A percentile compares a stretch with the other conserved stretches of the same genome.
Conservation (phyloP, 768 basidiomycete genomes). For the Auriscalpium microsporum region DNA sequence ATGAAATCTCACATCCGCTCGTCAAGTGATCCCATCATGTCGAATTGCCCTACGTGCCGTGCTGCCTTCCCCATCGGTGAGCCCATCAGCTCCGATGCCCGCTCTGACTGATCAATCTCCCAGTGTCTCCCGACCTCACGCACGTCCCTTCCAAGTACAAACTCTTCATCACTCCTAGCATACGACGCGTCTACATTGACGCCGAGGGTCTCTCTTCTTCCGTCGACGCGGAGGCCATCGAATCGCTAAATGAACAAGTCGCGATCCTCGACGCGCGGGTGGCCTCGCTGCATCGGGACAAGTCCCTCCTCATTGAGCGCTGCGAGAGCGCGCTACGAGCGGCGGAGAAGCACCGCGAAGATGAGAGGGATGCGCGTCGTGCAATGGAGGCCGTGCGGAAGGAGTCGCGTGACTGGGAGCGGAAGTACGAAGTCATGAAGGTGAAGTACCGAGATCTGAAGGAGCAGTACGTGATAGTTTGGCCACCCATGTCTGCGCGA, state of each 20-base stretch:
- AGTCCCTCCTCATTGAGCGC: constrained; percentile 4
- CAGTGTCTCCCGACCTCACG: constrained; percentile 3
- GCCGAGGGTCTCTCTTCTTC: neutral
- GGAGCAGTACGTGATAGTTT: neutral
- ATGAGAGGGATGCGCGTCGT: constrained; percentile 4
- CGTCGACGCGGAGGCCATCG: neutral
- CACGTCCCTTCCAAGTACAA: constrained; percentile 8
- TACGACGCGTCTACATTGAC: constrained; percentile 9
- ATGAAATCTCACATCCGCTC: neutral
- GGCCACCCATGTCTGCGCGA: neutral
- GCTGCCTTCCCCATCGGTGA: constrained; percentile 6
- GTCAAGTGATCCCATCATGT: neutral
- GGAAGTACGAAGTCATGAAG: neutral
- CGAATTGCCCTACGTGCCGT: constrained; percentile 11
- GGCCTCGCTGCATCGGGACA: constrained; percentile 4
- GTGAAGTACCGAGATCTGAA: neutral
- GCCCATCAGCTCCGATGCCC: neutral
- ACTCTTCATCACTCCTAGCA: constrained; percentile 1
- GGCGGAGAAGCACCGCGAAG: neutral
- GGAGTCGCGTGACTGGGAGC: neutral
- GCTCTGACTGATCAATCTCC: neutral
- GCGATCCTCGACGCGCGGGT: neutral
- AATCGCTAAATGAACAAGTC: constrained; percentile 1
- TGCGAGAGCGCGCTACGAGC: constrained; percentile 1
- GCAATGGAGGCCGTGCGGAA: neutral